phyloP scores from a whole-genome alignment of 2,329 filamentous ascomycete species.

The Intubia oerlemansii region DNA sequence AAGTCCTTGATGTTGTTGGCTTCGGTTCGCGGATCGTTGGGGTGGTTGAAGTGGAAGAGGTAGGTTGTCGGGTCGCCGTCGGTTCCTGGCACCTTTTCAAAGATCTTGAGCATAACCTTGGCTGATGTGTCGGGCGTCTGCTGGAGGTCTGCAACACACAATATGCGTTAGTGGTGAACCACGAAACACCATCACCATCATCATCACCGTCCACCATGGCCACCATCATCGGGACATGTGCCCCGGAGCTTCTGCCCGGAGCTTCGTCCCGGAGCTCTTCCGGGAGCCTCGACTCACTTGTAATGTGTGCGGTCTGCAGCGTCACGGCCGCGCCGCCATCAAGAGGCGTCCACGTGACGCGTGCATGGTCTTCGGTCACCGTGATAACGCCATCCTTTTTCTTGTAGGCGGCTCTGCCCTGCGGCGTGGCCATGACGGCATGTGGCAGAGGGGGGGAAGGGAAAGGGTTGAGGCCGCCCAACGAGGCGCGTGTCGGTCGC shows the following conservation, averaged over 20 bases:
- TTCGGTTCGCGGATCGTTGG: slow-evolving; percentile 53
- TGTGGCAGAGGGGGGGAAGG: too few relatives aligned
- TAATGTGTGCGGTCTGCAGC: slow-evolving; percentile 55
- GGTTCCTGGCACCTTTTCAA: slow-evolving; percentile 42
- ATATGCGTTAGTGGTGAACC: too few relatives aligned
- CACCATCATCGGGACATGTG: too few relatives aligned
- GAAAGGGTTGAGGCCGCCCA: too few relatives aligned
- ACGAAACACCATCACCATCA: too few relatives aligned
- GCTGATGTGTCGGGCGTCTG: slow-evolving; percentile 75
- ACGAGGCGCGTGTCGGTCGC: too few relatives aligned
- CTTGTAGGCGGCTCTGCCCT: slow-evolving; percentile 62
- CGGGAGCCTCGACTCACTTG: too few relatives aligned
- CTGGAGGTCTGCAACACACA: slow-evolving; percentile 85
- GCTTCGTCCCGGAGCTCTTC: too few relatives aligned
- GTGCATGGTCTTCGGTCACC: slow-evolving; percentile 50
- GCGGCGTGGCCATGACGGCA: slow-evolving; percentile 32
- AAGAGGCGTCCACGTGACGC: slow-evolving; percentile 57
- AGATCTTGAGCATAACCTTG: slow-evolving; percentile 88
- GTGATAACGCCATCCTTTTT: slow-evolving; percentile 82
- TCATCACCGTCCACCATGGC: too few relatives aligned
- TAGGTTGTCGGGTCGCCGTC: slow-evolving; percentile 43
- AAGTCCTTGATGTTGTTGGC: slow-evolving; percentile 70
- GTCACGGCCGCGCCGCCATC: slow-evolving; percentile 43
- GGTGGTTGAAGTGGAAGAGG: slow-evolving; percentile 76
- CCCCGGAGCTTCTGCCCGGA: too few relatives aligned